Conservation (phyloP, 345 rosid species). For the Citrus glauca region DNA sequence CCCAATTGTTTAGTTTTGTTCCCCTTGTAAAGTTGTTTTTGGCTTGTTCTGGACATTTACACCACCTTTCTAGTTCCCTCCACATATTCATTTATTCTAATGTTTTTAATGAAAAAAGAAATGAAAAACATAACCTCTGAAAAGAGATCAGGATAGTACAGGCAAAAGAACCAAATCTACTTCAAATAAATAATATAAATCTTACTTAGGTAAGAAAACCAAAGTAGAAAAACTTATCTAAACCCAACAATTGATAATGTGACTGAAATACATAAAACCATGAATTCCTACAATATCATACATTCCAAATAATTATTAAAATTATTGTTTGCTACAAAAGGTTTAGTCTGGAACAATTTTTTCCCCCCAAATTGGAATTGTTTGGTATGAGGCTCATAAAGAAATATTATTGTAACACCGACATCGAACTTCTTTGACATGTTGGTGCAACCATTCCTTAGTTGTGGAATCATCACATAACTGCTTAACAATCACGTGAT, state of each 20-base stretch:
- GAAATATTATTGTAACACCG: background rate
- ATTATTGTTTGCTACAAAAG: background rate
- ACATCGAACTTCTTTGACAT: background rate
- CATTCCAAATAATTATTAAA: background rate
- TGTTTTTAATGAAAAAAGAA: too few relatives aligned
- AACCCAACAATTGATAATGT: background rate
- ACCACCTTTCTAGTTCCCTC: background rate
- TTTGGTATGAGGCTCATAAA: background rate
- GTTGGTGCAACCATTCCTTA: background rate
- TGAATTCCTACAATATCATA: background rate
- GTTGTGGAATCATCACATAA: constrained; percentile 3
- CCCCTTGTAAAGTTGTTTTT: background rate
- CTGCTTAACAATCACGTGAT: background rate
- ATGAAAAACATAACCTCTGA: background rate
- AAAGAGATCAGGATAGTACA: background rate
- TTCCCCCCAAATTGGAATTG: background rate
- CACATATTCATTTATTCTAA: too few relatives aligned
- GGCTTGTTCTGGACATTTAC: background rate
- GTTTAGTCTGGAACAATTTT: background rate
- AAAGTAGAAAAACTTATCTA: background rate
- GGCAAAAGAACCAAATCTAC: background rate
- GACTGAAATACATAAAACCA: background rate
- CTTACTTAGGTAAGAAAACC: background rate
- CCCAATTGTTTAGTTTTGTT: background rate
- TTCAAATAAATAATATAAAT: background rate